Evolutionary conservation across 371 early-diverging fungal species (phyloP), one percentile per base, ranked within the genome.

Genomic region (Chytridium lagenaria): DNA sequence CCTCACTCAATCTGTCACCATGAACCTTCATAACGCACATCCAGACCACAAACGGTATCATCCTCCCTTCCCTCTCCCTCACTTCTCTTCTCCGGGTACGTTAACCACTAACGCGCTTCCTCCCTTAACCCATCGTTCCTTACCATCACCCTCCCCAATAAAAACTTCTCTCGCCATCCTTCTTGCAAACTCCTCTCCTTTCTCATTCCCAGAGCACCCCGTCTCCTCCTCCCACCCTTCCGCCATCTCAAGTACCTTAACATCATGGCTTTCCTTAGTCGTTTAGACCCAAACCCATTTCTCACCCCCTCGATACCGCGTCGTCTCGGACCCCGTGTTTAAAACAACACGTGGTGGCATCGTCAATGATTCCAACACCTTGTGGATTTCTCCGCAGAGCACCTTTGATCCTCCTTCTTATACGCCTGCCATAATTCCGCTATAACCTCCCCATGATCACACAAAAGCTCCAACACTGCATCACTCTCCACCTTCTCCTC

Each of bases 381-480:
- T 22, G 50, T 73, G 69, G 22, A 73, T 31, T 22, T 33, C 63
- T 59, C 74, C 31, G 52, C 22, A 30, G 44, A 22, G 19, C 50
- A 61, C 3, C 34, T 10, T 5, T 19, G 33, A 10, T 37, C 63
- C 16, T 16, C 63, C 22, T 12, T 34, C 37, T 61, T 69, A 50
- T 44, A 73, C 69, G 36, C 69, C 26, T 59, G 51, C 74, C 74
- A 73, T 10, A 73, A 50, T 63, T 73, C 69, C 0, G 74, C 74
- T 61, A 73, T 61, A 1, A 73, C 69, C 52, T 73, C 74, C 12
- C 74, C 74, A 22, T 73, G 74, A 23, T 73, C 74, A 19, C 69
- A 68, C 23, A 73, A 68, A 36, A 73, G 68, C 5, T 5, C 31
- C 19, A 73, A 37, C 31, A 67, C 59, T 16, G 63, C 2, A n/a